Base-by-base conservation (phyloP, 768 basidiomycete species). In the Panellus pusillus region DNA sequence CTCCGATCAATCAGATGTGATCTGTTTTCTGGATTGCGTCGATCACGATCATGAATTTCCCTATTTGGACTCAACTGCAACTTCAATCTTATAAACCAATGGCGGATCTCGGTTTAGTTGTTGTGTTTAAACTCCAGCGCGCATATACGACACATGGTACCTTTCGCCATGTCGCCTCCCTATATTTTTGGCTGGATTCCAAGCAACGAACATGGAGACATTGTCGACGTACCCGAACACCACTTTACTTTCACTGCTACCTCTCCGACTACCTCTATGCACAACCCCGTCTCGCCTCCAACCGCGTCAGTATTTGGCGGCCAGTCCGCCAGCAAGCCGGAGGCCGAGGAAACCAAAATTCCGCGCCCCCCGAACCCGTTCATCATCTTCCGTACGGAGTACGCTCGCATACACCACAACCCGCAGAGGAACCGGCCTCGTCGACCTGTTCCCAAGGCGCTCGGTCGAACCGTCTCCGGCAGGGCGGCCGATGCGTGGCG, bases 311-410 rank as follows among this genome's bases (percentile, higher is more conserved):
- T 42, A 27, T 19, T 40, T 6, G 24, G 24, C 3, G 24, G 24
- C 24, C 19, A n/a, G 9, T 15, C 11, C 20, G 19, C 29, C 29
- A 20, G 14, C 35, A 20, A 19, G 6, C 37, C 38, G 36, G n/a
- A 37, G n/a, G 7, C 17, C 0, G 18, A 14, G 44, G 39, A 32
- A 24, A 14, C 42, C 13, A 50, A 32, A 38, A 52, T 52, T 14
- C 58, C 54, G 0, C 58, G 58, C 9, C 58, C 58, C 9, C 47
- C 37, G 20, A 60, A 60, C 40, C 11, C 54, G 0, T 60, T 60
- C 51, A 55, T 60, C 50, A 52, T 60, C 15, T 60, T 55, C 36
- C 58, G 58, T 50, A 20, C 38, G 41, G 47, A 52, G 20, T 60
- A 27, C n/a, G 32, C 50, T 13, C 50, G 42, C 6, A 41, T 44